Base-by-base conservation (phyloP, 2,329 filamentous ascomycete species). In the Fusarium nelsonii region DNA sequence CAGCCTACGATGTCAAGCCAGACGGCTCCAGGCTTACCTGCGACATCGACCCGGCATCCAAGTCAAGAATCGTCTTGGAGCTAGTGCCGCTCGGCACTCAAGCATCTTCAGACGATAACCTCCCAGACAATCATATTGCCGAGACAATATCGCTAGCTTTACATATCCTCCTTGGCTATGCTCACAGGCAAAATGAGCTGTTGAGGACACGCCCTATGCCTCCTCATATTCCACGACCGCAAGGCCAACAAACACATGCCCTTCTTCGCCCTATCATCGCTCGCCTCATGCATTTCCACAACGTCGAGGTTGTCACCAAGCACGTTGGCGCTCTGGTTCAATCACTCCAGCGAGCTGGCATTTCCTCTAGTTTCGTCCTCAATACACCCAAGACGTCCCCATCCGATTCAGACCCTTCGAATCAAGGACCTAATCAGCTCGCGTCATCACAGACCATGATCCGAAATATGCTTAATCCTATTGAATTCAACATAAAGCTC, bases 111-210 rank as follows among this genome's bases (percentile, higher is more conserved):
- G 74, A 80, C 53, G 63, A 76, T 28, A 74, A 72, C 70, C 81
- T 77, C 59, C 74, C 76, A 40, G 81, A 86, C 48, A 80, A 85
- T 72, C 68, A 75, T 37, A 76, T 92, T 26, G 91, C 93, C 3
- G 86, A 94, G 74, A 84, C 85, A 8, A 83, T 93, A 30, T 86
- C 88, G 4, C 82, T 92, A 50, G 85, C 88, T 0, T 84, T 97
- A 5, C 90, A 93, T 40, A 85, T 97, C 23, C 84, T 97, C 3
- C 87, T 98, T 9, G 88, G 87, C 49, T 90, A 94, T 68, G 89
- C 92, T 3, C 95, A 98, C 77, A 88, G 91, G 11, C 88, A 92
- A 75, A 94, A 91, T 69, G 87, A 93, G 63, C 83, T 88, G 39
- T 86, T 87, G 43, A 88, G 94, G 55, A 91, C 90, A 2, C 87